phyloP scores from a whole-genome alignment of 208 protist species.

The Plasmodiophora brassicae region DNA sequence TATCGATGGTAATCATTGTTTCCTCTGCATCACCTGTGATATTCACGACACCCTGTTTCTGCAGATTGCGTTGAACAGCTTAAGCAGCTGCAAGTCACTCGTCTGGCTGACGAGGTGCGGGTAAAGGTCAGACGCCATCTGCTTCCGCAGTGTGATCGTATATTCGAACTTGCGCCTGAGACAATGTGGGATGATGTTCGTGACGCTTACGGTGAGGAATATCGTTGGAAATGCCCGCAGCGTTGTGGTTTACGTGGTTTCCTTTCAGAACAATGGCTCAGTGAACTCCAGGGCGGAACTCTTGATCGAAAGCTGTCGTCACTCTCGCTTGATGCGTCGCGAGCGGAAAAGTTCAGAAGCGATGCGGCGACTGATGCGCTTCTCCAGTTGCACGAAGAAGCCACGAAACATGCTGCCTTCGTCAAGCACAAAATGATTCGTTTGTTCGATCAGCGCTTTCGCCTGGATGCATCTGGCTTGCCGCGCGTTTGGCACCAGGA shows the following conservation, averaged over 20 bases:
- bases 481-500: slow-evolving; percentile 7
- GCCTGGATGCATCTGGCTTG: not conserved
- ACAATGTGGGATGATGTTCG: not conserved
- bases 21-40: not conserved
- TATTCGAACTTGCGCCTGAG: not conserved
- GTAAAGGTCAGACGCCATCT: not conserved
- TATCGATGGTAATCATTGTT: not conserved
- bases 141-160: not conserved
- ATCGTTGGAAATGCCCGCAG: not conserved
- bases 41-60: no score
- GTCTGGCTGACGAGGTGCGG: not conserved
- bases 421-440: not conserved
- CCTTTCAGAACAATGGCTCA: not conserved
- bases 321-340: not conserved
- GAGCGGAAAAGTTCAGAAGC: not conserved
- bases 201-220: not conserved
- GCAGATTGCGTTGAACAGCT: not conserved
- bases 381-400: not conserved
- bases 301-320: not conserved
- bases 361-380: not conserved
- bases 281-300: not conserved
- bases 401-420: not conserved
- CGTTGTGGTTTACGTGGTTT: not conserved
- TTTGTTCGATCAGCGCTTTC: not conserved
- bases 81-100: not conserved